Base-by-base conservation (phyloP, 1,284 basidiomycete species). In the Rhizoctonia solani region DNA sequence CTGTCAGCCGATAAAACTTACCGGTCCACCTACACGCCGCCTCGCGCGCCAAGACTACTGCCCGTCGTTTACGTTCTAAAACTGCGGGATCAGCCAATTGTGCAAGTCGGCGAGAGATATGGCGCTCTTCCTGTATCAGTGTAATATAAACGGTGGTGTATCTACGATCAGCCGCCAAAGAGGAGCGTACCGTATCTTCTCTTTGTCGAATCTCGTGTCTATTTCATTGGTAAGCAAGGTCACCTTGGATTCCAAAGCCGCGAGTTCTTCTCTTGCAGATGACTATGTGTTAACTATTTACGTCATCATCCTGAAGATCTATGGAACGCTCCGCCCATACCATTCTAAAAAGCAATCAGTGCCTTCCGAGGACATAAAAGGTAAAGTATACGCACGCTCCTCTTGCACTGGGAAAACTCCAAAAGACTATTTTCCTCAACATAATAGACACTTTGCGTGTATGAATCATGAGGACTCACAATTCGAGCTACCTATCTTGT, bases 401-500 rank as follows among this genome's bases (percentile, higher is more conserved):
- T 52, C 85, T 83, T 68, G 93, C 89, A 1, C 91, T 93, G 2
- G 93, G 93, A 74, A 95, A 95, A 73, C 90, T 90, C 93, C 93
- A 95, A 75, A 90, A 95, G 78, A 94, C 92, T 95, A 61, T 34
- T 27, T 39, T 14, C 6, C 13, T 9, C 21, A 9, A 19, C 9
- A 6, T 46, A 21, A 46, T 19, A 6, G 21, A 14, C 8, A 19
- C n/a, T 9, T 5, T 6, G 44, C 9, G 11, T 11, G 44, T 11
- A 21, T 8, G 8, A 53, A 1, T 39, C 14, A 13, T 19, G 52
- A 42, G 54, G 74, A 8, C 88, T 72, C 72, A 93, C 92, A 95
- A 74, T 95, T 95, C 2, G 92, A 92, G 4, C 92, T 90, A 25
- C 93, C 93, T 66, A 95, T 93, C 78, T 95, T 95, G 76, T 95